Conservation (phyloP, 1,284 basidiomycete genomes). For the Boletus mariae region DNA sequence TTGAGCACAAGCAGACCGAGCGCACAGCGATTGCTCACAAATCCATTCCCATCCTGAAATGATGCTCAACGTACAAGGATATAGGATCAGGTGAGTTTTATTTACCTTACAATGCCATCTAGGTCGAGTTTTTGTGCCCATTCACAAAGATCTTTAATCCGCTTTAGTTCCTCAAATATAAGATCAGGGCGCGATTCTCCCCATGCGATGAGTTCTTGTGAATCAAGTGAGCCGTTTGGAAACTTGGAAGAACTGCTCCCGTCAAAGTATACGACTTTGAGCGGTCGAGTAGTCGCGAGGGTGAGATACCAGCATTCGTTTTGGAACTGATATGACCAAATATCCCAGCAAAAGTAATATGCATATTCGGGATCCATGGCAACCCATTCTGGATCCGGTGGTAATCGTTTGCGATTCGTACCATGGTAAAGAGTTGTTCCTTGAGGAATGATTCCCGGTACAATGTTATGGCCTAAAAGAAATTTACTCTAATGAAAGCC, state of each 20-base stretch:
- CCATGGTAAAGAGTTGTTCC: not conserved
- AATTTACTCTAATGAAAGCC: not conserved
- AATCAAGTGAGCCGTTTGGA: constrained; percentile 37
- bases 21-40: constrained; percentile 38
- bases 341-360: not conserved
- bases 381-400: not conserved
- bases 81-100: not conserved
- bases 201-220: constrained; percentile 42
- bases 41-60: constrained; percentile 43
- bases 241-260: constrained; percentile 40
- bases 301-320: constrained; percentile 29
- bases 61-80: not conserved
- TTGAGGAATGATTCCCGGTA: not conserved
- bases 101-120: constrained; percentile 40
- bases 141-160: constrained; percentile 34
- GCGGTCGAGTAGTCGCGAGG: constrained; percentile 33
- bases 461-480: not conserved
- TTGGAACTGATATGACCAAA: not conserved
- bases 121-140: constrained; percentile 37
- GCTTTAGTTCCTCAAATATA: constrained; percentile 25
- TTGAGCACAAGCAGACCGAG: not conserved
- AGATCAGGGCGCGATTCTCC: constrained; percentile 21
- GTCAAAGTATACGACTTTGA: constrained; percentile 45
- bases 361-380: not conserved
- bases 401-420: not conserved